Evolutionary conservation across 73 alveolate species (phyloP).

Genomic region (Symbiodinium pilosum): DNA sequence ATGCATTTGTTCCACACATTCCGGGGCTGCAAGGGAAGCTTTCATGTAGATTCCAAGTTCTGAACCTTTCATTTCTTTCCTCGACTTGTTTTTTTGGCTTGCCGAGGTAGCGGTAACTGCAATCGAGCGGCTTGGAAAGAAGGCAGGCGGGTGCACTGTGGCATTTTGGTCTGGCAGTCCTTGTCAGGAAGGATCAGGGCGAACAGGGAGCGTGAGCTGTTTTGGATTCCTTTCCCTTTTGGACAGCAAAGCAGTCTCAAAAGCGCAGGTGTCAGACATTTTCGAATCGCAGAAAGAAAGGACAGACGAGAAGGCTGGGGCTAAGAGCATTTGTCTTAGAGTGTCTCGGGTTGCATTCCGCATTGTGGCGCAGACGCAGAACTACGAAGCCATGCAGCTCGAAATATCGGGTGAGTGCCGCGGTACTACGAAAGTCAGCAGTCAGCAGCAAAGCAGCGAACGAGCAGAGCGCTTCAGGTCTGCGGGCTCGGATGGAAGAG

Average conservation of each 20-base stretch:
- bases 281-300: neutral
- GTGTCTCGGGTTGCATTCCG: too few species aligned
- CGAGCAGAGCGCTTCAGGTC: neutral
- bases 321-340: neutral
- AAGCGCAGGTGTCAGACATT: neutral
- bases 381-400: slow-evolving; percentile 3
- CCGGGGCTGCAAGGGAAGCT: too few species aligned
- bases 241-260: too few species aligned
- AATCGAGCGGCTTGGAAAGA: slow-evolving; percentile 20
- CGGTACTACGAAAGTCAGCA: neutral
- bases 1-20: too few species aligned
- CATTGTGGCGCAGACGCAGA: neutral
- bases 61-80: too few species aligned
- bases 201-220: too few species aligned
- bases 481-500: neutral
- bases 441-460: too few species aligned
- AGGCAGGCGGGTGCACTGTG: neutral
- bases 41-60: too few species aligned
- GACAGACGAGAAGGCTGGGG: neutral
- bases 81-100: too few species aligned
- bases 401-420: neutral
- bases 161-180: too few species aligned
- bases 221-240: too few species aligned
- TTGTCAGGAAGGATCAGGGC: too few species aligned
- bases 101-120: neutral